Conservation (phyloP, 2,329 filamentous ascomycete species). For the Pseudogymnoascus sp. region DNA sequence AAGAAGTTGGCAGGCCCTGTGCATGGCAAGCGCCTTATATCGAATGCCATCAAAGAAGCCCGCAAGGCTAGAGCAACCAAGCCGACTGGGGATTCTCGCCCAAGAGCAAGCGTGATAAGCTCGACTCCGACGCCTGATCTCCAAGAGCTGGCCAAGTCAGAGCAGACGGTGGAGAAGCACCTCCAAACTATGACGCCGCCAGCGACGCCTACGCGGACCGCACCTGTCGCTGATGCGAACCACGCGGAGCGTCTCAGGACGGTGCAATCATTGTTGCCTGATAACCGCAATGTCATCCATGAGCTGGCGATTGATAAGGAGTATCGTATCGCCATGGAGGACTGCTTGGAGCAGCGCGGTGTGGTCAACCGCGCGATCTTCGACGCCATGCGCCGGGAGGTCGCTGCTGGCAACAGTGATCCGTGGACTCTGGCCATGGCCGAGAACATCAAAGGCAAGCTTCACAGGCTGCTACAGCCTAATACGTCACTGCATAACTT, state of each 20-base stretch:
- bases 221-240: constrained; percentile 15
- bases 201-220: constrained; percentile 38
- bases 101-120: constrained; percentile 53
- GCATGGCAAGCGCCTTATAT: constrained; percentile 64
- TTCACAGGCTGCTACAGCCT: constrained; percentile 64
- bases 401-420: constrained; percentile 58
- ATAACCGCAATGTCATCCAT: constrained; percentile 70
- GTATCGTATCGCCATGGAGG: constrained; percentile 61
- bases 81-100: constrained; percentile 63
- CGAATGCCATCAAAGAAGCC: constrained; percentile 67
- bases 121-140: constrained; percentile 35
- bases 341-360: constrained; percentile 56
- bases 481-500: constrained; percentile 68
- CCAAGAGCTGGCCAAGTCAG: constrained; percentile 37
- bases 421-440: constrained; percentile 65
- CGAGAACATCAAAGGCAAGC: constrained; percentile 63
- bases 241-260: constrained; percentile 27
- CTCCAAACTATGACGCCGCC: constrained; percentile 49
- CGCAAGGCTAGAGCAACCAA: constrained; percentile 61
- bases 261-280: constrained; percentile 51
- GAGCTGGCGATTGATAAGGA: constrained; percentile 75
- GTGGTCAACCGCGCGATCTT: constrained; percentile 52
- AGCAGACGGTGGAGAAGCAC: constrained; percentile 37
- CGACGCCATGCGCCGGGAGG: constrained; percentile 54
- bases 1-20: constrained; percentile 69